Percentiles rank a stretch among this genome's conserved stretches.
phyloP scores from a whole-genome alignment of 176 grass and related monocot species.

The Microstegium vimineum region DNA sequence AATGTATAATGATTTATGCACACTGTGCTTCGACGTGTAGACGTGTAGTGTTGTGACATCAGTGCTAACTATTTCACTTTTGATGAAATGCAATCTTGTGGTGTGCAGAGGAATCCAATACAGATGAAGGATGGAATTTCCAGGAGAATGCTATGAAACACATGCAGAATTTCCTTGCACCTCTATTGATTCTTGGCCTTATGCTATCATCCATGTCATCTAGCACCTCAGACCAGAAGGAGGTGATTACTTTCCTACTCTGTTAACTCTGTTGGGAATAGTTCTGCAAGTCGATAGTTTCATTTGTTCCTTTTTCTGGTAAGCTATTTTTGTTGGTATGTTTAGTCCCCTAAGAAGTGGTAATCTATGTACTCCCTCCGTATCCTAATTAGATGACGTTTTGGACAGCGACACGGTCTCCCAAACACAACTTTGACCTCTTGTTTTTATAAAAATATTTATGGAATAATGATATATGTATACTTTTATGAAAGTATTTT shows the following conservation, averaged over 20 bases:
- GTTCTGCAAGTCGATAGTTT: neutral
- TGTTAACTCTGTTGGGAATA: neutral
- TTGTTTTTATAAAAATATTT: no score
- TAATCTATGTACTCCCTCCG: neutral
- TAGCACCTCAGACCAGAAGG: slow-evolving; percentile 70
- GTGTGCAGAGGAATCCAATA: slow-evolving; percentile 56
- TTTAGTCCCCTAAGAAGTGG: neutral
- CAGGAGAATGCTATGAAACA: slow-evolving; percentile 59
- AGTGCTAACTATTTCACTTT: neutral
- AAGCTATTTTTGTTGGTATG: neutral
- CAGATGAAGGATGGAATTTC: slow-evolving; percentile 66
- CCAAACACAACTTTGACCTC: no score
- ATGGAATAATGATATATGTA: no score
- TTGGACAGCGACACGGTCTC: no score
- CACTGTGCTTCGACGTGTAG: neutral
- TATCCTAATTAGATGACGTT: no score
- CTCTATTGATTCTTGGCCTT: slow-evolving; percentile 63
- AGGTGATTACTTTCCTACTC: slow-evolving; percentile 44
- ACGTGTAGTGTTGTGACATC: neutral
- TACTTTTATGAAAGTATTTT: no score
- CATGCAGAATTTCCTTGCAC: slow-evolving; percentile 58
- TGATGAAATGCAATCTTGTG: neutral
- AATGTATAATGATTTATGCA: neutral
- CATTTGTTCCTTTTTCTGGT: neutral
- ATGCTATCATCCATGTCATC: slow-evolving; percentile 63